Evolutionary conservation across 2,329 filamentous ascomycete genomes (phyloP), one percentile per base, ranked within the genome.

Genomic region (Alternaria consortialis): DNA sequence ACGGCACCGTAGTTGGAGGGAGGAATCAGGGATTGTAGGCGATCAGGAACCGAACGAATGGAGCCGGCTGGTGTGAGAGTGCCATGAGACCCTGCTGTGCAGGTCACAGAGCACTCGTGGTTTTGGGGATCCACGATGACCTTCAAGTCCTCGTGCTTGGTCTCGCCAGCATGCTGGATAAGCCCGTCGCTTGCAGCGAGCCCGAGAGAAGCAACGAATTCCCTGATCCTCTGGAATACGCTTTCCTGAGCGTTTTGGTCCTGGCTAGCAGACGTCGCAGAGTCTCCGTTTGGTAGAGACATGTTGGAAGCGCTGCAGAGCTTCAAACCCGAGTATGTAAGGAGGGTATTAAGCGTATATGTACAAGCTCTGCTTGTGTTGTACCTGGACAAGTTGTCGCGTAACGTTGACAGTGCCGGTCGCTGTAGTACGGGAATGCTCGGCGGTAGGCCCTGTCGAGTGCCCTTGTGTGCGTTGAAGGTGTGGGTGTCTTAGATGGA

Each of bases 1-100:
- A 97, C 90, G 29, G 88, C 81, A 17, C 90, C 92, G 78, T 94
- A 97, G 74, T 97, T 97, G 66, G 81, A 71, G 1, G 91, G 91
- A n/a, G 81, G 81, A 15, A 79, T 65, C 6, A 79, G 66, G 34
- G 77, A 73, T 42, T 71, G 69, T 20, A 83, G 70, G n/a, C 81
- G 77, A 13, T 71, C 64, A n/a, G 56, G 56, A 36, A 57, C 64
- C 37, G 68, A 72, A 15, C 60, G 65, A 31, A 72, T 56, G 27
- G 70, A 72, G 9, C 58, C 52, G 8, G 66, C 50, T 17, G 66
- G 66, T 12, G 66, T 69, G 34, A 52, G 23, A 15, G 66, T 66
- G 37, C 66, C 66, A 8, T 60, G 55, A 12, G 66, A 67, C 20
- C 63, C 61, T 15, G 55, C 31, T 32, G 64, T 64, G 43, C 60